phyloP scores from a whole-genome alignment of 192 early-diverging fungal genomes.

The Phycomyces blakesleeanus region DNA sequence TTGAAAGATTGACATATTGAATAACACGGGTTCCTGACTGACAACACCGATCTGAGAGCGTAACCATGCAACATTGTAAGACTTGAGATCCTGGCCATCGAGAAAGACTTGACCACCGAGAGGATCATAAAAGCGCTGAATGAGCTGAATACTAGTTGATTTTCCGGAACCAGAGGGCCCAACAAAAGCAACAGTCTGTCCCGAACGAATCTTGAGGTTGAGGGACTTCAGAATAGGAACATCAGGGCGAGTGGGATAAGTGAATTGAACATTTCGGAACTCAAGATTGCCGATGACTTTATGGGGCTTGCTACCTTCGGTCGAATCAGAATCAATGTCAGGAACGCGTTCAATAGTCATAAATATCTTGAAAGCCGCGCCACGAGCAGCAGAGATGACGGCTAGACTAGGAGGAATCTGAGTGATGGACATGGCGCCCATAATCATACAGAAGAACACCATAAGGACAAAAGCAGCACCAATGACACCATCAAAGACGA shows the following conservation, averaged over 20 bases:
- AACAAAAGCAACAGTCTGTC: conserved; percentile 86
- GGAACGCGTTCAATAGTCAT: conserved; percentile 80
- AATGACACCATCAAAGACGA: conserved; percentile 45
- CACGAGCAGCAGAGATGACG: conserved; percentile 68
- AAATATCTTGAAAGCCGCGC: conserved; percentile 80
- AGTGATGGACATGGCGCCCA: conserved; percentile 71
- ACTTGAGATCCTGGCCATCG: conserved; percentile 73
- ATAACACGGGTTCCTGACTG: conserved; percentile 88
- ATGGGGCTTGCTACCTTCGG: conserved; percentile 44
- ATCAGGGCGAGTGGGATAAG: conserved; percentile 82
- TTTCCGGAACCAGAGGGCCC: conserved; percentile 86
- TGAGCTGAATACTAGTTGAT: conserved; percentile 76
- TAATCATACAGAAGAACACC: conserved; percentile 86
- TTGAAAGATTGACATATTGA: conserved; percentile 68
- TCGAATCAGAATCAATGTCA: conserved; percentile 60
- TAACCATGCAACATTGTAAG: conserved; percentile 77
- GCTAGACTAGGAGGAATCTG: conserved; percentile 71
- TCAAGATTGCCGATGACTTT: conserved; percentile 65
- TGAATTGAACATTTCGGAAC: conserved; percentile 74
- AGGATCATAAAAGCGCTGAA: conserved; percentile 86
- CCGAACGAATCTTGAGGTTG: conserved; percentile 63
- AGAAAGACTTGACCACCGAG: conserved; percentile 52
- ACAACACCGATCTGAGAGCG: conserved; percentile 87
- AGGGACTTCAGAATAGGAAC: conserved; percentile 75
- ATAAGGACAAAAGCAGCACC: conserved; percentile 59